Evolutionary conservation across 208 protist species (phyloP), one percentile per base, ranked within the genome.

Genomic region (Balamuthia mandrillaris): DNA sequence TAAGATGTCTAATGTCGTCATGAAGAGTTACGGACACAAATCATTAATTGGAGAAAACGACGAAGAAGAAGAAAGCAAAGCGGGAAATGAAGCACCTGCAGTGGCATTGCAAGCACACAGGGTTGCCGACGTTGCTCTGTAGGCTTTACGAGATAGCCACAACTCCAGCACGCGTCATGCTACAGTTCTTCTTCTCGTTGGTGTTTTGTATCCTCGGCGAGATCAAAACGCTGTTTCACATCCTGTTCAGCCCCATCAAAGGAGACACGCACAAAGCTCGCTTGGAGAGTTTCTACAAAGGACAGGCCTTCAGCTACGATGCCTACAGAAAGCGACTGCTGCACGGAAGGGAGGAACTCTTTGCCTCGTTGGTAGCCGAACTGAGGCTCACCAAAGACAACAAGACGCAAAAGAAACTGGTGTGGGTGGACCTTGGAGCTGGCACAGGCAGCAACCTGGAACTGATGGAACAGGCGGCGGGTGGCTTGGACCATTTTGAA

Each of bases 371-470:
- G n/a, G n/a, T n/a, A n/a, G n/a, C n/a, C n/a, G n/a, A n/a, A n/a
- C n/a, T n/a, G n/a, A n/a, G n/a, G n/a, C n/a, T n/a, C n/a, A n/a
- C n/a, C n/a, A n/a, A n/a, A n/a, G n/a, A n/a, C n/a, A n/a, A n/a
- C n/a, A n/a, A n/a, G n/a, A n/a, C n/a, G n/a, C 52, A 44, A 31
- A 29, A 29, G 21, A 33, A 35, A 9, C 52, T 27, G 27, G 56
- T 83, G 7, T 83, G 75, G 75, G 52, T 83, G 52, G 75, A 83
- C 54, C 18, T 83, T 31, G 75, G 75, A 27, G 75, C 52, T 44
- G 75, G 75, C 2, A 83, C 75, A 2, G 75, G 75, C 35, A 68
- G 21, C 33, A 83, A 83, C 29, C 52, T 83, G 1, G 75, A 83
- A 33, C 52, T 68, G 31, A 83, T 83, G 75, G 47, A 54, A 21